These are phyloP conservation scores for Colletotrichum godetiae DNA, from an alignment of 2,329 filamentous ascomycete species.

Conservation along the genomic window DNA sequence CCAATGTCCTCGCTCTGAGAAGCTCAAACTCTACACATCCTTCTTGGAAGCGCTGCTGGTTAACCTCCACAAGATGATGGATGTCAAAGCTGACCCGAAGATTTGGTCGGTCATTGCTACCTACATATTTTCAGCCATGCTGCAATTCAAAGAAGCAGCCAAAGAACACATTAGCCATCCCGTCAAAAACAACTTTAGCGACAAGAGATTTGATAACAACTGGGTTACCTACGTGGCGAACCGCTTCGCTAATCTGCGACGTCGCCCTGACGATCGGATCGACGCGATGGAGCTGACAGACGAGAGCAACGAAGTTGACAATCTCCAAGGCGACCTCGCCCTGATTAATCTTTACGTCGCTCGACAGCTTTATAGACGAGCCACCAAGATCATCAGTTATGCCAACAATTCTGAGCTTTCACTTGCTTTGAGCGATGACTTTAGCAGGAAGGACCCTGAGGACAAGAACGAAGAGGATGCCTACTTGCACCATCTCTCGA, in stretches of 20 bases:
- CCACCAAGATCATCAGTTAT: conserved; percentile 44
- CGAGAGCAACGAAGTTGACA: conserved; percentile 32
- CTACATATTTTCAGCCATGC: conserved; percentile 45
- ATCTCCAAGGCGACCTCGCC: conserved; percentile 51
- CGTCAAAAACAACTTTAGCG: conserved; percentile 15
- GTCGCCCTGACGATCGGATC: conserved; percentile 10
- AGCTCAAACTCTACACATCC: conserved; percentile 54
- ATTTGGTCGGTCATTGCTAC: conserved; percentile 52
- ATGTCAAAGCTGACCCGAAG: conserved; percentile 44
- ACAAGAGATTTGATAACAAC: conserved; percentile 19
- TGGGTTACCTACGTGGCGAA: conserved; percentile 32
- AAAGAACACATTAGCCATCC: conserved; percentile 3
- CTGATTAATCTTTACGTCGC: conserved; percentile 51
- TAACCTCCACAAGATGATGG: conserved; percentile 50
- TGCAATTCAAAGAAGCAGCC: conserved; percentile 40
- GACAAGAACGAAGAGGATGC: conserved; percentile 42
- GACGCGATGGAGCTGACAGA: conserved; percentile 6
- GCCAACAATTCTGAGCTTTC: conserved; percentile 37
- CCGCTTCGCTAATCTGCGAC: conserved; percentile 17
- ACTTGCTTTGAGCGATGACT: conserved; percentile 47
- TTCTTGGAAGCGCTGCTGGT: conserved; percentile 49
- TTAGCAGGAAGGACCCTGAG: conserved; percentile 39
- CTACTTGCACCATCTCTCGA: conserved; percentile 51
- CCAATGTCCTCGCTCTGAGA: conserved; percentile 44
- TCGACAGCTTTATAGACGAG: conserved; percentile 54